These are phyloP conservation scores for Conoideocrella luteorostrata DNA, from an alignment of 2,329 filamentous ascomycete genomes.

Conservation along the genomic window DNA sequence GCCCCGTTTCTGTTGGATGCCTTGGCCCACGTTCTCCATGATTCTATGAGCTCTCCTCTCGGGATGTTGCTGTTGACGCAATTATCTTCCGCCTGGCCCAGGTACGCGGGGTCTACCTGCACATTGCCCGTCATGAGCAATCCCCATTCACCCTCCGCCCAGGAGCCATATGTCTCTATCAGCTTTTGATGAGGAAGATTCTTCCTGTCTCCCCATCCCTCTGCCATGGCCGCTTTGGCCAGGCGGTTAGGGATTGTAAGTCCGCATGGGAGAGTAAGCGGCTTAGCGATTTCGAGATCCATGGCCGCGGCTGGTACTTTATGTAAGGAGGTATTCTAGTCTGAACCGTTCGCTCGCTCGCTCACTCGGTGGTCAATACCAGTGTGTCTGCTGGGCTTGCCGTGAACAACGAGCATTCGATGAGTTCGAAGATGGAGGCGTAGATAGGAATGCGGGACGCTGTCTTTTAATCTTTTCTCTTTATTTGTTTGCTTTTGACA, in stretches of 20 bases:
- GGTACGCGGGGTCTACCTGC: conserved; percentile 31
- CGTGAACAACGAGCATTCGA: no score
- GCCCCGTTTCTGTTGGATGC: conserved; percentile 25
- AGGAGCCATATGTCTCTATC: conserved; percentile 41
- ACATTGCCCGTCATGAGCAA: conserved; percentile 46
- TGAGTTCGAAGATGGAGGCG: no score
- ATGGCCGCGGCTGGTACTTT: no score
- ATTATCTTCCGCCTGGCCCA: conserved; percentile 28
- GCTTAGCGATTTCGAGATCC: conserved; percentile 17
- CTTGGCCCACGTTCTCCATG: conserved; percentile 32
- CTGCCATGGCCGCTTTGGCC: conserved; percentile 44
- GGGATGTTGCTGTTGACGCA: conserved; percentile 24
- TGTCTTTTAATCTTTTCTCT: no score
- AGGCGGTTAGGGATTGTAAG: conserved; percentile 50
- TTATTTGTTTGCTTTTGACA: no score
- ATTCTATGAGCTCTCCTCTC: conserved; percentile 20
- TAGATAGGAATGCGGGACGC: no score
- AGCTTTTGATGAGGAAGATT: conserved; percentile 37
- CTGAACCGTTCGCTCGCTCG: no score
- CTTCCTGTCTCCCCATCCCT: conserved; percentile 33
- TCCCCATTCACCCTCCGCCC: conserved; percentile 49
- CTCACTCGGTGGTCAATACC: no score
- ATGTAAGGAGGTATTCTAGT: no score
- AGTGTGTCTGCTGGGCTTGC: no score
- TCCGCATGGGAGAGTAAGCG: conserved; percentile 47